Conservation (phyloP, 305 asterid genomes). For the Coffea humblotiana region DNA sequence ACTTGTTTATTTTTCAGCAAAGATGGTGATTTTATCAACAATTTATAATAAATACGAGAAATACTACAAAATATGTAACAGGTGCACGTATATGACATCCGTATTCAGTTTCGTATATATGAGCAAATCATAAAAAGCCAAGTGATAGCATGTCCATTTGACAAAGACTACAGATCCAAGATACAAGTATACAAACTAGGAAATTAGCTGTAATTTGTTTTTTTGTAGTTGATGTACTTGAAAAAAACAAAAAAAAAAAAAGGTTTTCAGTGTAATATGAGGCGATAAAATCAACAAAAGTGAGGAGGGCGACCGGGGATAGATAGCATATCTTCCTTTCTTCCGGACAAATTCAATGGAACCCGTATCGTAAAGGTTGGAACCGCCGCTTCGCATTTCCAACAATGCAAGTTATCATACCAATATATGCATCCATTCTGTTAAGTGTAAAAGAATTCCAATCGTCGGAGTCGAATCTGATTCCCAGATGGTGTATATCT, state of each 20-base stretch:
- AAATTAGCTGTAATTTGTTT: neutral
- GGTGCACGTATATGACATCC: too few species aligned
- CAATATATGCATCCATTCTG: neutral
- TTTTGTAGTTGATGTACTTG: neutral
- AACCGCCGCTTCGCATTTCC: neutral
- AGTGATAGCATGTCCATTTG: neutral
- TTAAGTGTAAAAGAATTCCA: neutral
- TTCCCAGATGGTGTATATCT: neutral
- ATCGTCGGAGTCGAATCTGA: constrained; percentile 1
- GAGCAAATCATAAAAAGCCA: neutral
- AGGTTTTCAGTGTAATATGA: neutral
- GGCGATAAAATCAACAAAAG: constrained; percentile 1
- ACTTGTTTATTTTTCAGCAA: too few species aligned
- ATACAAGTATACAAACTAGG: neutral
- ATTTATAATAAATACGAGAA: too few species aligned
- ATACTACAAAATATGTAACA: too few species aligned
- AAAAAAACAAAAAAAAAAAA: too few species aligned
- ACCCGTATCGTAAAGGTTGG: too few species aligned
- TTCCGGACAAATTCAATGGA: neutral
- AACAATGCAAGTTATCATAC: constrained; percentile 6
- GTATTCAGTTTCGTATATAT: neutral
- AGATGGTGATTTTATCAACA: too few species aligned
- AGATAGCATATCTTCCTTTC: constrained; percentile 3
- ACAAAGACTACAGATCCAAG: neutral
- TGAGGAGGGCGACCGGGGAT: neutral